A percentile compares a stretch with the other conserved stretches of the same genome.
These are phyloP conservation scores for Lentinula lateritia DNA, from an alignment of 768 basidiomycete genomes.

Conservation along the genomic window DNA sequence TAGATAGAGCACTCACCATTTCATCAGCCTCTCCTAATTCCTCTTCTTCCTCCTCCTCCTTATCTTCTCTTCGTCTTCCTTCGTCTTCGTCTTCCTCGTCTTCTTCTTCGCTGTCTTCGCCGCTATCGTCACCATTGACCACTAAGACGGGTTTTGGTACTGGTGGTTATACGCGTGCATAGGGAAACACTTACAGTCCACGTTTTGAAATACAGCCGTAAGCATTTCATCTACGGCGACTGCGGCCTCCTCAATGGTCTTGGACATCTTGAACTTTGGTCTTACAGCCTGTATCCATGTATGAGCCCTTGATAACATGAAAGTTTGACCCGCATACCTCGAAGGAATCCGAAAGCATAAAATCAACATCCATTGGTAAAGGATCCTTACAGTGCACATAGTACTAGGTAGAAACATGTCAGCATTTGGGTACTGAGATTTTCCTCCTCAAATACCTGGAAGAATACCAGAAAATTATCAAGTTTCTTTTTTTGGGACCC, in stretches of 20 bases:
- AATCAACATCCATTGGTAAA: constrained; percentile 96
- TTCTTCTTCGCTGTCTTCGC: constrained; percentile 46
- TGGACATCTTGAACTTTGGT: constrained; percentile 67
- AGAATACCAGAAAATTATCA: constrained; percentile 88
- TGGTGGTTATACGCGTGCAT: neutral
- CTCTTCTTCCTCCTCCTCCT: constrained; percentile 60
- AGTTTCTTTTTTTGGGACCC: constrained; percentile 90
- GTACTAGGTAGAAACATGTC: constrained; percentile 38
- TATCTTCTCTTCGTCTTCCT: constrained; percentile 33
- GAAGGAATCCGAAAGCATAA: constrained; percentile 92
- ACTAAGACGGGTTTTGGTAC: neutral
- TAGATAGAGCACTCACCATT: neutral
- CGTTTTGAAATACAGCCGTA: constrained; percentile 49
- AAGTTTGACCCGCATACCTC: constrained; percentile 49
- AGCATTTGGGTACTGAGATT: neutral
- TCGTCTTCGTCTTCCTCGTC: constrained; percentile 43
- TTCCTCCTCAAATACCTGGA: constrained; percentile 59
- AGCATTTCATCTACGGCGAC: constrained; percentile 88
- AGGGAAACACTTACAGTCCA: constrained; percentile 35
- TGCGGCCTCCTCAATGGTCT: constrained; percentile 83
- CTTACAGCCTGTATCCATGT: constrained; percentile 61
- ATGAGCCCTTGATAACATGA: neutral
- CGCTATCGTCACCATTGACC: constrained; percentile 44
- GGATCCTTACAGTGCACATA: constrained; percentile 87
- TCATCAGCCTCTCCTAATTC: constrained; percentile 52